Evolutionary conservation across 768 basidiomycete species (phyloP), one percentile per base, ranked within the genome.

Genomic region (Floccularia luteovirens): DNA sequence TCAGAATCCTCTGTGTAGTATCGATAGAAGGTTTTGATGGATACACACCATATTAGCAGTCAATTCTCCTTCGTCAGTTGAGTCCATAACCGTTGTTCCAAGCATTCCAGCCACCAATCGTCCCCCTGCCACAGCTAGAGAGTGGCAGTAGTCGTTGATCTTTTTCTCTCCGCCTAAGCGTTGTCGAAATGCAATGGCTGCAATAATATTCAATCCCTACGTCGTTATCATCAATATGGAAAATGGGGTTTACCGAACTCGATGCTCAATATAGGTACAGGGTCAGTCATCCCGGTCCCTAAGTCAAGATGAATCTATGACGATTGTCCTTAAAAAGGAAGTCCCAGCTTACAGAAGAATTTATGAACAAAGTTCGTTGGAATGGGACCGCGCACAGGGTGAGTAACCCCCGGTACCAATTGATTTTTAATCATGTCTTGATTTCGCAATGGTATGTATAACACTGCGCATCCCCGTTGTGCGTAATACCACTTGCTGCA

Each of bases 401-500:
- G 27, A 28, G 10, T 8, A 28, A 28, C 27, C 14, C 27, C 27
- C 27, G 27, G 27, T 14, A 28, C 27, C 27, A 28, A 28, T 14
- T 28, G 27, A 28, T 8, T 28, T 14, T 28, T 8, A 14, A 28
- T 28, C 27, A 28, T 28, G 27, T 28, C 27, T 28, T 28, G 27
- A 28, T 28, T 28, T 28, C 27, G 27, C 10, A 28, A 28, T n/a
- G 27, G 27, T n/a, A 28, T n/a, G n/a, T 28, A 28, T 28, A 28
- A 28, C 22, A 81, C 59, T 0, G 79, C 70, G 37, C 67, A 75
- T 7, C 70, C 67, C 11, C 82, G 64, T 53, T 79, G 72, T 3
- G 70, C 67, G 46, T 64, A 74, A 5, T 84, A 58, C 84, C 83
- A 86, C 54, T 86, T 87, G 59, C 84, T 79, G 45, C 78, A 79